phyloP scores from a whole-genome alignment of 164 flowering plant species.

The Vitis rupestris region DNA sequence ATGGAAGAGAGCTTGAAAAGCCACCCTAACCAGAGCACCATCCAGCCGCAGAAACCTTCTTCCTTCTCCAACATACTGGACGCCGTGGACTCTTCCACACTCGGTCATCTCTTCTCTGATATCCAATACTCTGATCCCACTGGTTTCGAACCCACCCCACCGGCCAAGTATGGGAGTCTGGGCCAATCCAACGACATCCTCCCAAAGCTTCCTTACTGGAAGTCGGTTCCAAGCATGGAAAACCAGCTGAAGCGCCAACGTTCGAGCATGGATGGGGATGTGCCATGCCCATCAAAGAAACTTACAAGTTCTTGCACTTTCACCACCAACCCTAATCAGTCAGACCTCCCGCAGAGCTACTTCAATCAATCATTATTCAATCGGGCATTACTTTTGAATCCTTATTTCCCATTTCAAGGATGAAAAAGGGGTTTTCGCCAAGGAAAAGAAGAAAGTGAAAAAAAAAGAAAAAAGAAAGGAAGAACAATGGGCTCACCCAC shows the following conservation, averaged over 20 bases:
- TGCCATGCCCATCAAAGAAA: constrained; percentile 18
- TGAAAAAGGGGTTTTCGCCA: neutral
- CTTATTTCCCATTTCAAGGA: constrained; percentile 25
- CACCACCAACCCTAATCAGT: constrained; percentile 10
- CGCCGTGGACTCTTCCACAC: constrained; percentile 22
- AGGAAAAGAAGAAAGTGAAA: neutral
- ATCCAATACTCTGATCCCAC: neutral
- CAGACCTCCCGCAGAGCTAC: constrained; percentile 8
- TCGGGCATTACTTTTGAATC: constrained; percentile 22
- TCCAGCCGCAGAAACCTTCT: constrained; percentile 20
- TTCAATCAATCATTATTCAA: constrained; percentile 22
- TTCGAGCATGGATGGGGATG: constrained; percentile 10
- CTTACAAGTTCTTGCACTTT: constrained; percentile 16
- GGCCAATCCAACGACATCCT: constrained; percentile 10
- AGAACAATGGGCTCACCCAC: neutral
- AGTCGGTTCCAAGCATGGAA: constrained; percentile 3
- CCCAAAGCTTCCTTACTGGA: constrained; percentile 18
- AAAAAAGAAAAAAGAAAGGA: neutral
- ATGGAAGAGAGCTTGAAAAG: constrained; percentile 13
- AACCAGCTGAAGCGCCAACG: constrained; percentile 18
- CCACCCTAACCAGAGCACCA: constrained; percentile 7
- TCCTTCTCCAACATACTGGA: constrained; percentile 30
- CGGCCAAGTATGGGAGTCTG: neutral
- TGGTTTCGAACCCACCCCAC: constrained; percentile 3
- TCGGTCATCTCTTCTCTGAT: constrained; percentile 19